Evolutionary conservation across 495 filamentous ascomycete species (phyloP).

Genomic region (Massariosphaeria phaeospora): DNA sequence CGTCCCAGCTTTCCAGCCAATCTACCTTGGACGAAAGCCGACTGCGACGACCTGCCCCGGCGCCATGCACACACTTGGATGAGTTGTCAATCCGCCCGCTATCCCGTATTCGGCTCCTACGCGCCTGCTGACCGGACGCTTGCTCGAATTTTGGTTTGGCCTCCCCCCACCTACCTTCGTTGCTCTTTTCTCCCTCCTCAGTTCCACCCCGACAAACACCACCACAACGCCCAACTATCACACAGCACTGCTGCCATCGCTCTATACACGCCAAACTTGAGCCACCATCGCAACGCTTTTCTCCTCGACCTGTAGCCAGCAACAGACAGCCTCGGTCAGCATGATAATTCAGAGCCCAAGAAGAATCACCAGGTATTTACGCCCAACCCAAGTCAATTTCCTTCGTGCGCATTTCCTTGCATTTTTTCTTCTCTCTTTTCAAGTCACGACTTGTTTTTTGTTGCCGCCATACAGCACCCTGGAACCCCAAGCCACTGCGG

Average conservation of each 20-base stretch:
- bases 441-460: too few relatives aligned
- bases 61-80: slow-evolving; percentile 32
- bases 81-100: slow-evolving; percentile 30
- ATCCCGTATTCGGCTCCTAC: slow-evolving; percentile 11
- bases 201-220: slow-evolving; percentile 14
- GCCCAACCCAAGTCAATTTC: too few relatives aligned
- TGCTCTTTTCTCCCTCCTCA: slow-evolving; percentile 24
- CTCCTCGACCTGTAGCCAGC: slow-evolving; percentile 15
- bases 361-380: slow-evolving; percentile 35
- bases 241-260: background rate
- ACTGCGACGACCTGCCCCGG: slow-evolving; percentile 4
- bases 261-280: background rate
- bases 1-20: slow-evolving; percentile 22
- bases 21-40: slow-evolving; percentile 27
- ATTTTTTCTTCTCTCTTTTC: slow-evolving; percentile 16
- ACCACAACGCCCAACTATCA: background rate
- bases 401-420: slow-evolving; percentile 20
- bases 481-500: slow-evolving; percentile 3
- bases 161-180: slow-evolving; percentile 23
- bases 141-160: slow-evolving; percentile 24
- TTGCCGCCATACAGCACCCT: slow-evolving; percentile 30
- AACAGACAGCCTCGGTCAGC: slow-evolving; percentile 32
- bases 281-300: slow-evolving; percentile 6
- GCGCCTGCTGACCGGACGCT: slow-evolving; percentile 20
- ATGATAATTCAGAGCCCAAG: slow-evolving; percentile 34